These are phyloP conservation scores for Coprinellus micaceus DNA, from an alignment of 768 basidiomycete genomes.

Conservation along the genomic window DNA sequence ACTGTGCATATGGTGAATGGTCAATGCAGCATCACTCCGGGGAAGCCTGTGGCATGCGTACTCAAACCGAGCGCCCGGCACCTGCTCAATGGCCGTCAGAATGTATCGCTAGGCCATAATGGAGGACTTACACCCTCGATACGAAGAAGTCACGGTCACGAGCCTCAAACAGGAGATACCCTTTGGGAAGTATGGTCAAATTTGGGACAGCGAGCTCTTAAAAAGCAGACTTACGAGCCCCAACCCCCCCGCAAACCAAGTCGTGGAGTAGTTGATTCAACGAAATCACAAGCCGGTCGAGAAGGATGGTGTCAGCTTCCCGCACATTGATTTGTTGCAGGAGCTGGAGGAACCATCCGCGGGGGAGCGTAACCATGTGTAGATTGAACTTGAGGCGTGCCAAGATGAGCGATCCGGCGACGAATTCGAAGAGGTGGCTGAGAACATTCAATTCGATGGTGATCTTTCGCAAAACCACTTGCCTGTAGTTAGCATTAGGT, in stretches of 20 bases:
- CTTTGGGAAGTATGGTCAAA: background rate
- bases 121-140: constrained; percentile 13
- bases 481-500: constrained; percentile 29
- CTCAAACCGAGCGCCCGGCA: constrained; percentile 46
- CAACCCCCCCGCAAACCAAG: background rate
- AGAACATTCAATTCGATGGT: constrained; percentile 43
- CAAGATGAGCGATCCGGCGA: constrained; percentile 42
- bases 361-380: constrained; percentile 51
- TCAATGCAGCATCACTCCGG: background rate
- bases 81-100: constrained; percentile 24
- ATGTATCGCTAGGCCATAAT: no score
- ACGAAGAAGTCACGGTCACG: background rate
- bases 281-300: constrained; percentile 1
- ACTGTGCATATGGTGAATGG: constrained; percentile 17
- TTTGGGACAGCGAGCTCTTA: background rate
- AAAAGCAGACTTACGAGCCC: background rate
- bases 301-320: constrained; percentile 1
- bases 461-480: constrained; percentile 36
- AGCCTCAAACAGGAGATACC: constrained; percentile 22
- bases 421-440: constrained; percentile 50
- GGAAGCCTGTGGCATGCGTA: constrained; percentile 24
- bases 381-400: constrained; percentile 23
- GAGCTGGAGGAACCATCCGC: constrained; percentile 43
- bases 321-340: constrained; percentile 11
- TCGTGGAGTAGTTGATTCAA: background rate